A percentile compares a stretch with the other conserved stretches of the same genome.
phyloP scores from a whole-genome alignment of 208 protist genomes.

The Entamoeba dispar region DNA sequence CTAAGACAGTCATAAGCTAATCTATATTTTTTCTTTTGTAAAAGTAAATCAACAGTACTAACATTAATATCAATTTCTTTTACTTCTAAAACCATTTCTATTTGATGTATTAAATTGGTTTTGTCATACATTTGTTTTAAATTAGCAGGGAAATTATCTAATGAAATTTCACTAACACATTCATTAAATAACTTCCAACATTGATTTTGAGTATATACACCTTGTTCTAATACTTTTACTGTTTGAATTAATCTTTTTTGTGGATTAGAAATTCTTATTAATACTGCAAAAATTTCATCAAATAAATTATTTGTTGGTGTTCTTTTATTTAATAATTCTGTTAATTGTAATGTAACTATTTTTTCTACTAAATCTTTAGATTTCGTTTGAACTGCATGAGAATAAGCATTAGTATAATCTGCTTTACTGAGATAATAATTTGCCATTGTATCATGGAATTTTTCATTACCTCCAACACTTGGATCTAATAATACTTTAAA shows the following conservation, averaged over 20 bases:
- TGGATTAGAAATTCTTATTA: background rate
- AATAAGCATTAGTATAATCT: background rate
- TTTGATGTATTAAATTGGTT: background rate
- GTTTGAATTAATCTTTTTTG: background rate
- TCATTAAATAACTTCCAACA: background rate
- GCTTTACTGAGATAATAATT: background rate
- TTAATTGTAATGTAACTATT: background rate
- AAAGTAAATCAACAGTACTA: background rate
- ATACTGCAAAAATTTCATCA: background rate
- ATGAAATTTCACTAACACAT: background rate
- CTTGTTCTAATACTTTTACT: background rate
- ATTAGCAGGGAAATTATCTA: background rate
- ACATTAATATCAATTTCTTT: background rate
- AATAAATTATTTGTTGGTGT: background rate
- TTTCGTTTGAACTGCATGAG: background rate
- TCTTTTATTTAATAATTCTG: background rate
- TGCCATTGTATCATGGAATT: background rate
- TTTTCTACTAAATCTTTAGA: background rate
- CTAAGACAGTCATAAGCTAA: background rate
- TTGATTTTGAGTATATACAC: background rate
- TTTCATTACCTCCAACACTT: background rate
- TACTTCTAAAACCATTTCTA: background rate
- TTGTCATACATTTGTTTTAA: background rate
- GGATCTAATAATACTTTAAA: background rate
- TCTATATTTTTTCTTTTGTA: background rate